Conservation (phyloP, 148 eudicot genomes). For the Suaeda aralocaspica region DNA sequence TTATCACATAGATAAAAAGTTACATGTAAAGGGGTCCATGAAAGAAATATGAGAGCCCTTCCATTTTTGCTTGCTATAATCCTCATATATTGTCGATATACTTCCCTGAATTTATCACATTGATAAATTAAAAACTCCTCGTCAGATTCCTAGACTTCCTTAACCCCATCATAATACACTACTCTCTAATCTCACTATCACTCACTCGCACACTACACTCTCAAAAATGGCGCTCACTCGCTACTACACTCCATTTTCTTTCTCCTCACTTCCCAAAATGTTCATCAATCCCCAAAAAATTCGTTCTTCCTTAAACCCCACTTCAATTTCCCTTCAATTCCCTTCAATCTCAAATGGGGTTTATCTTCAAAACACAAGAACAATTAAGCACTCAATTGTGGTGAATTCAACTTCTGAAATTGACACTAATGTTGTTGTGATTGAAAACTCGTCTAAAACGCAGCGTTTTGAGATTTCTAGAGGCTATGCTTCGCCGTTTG, state of each 20-base stretch:
- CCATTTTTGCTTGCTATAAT: no score
- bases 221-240: constrained; percentile 37
- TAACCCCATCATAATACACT: not conserved
- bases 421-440: constrained; percentile 35
- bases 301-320: not conserved
- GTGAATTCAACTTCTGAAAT: constrained; percentile 36
- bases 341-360: constrained; percentile 22
- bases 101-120: no score
- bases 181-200: not conserved
- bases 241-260: constrained; percentile 25
- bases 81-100: no score
- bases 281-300: constrained; percentile 12
- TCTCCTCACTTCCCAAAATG: constrained; percentile 14
- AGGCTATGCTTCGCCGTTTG: constrained; percentile 73
- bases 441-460: constrained; percentile 34
- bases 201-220: not conserved
- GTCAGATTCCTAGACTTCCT: no score
- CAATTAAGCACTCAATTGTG: constrained; percentile 19
- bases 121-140: no score
- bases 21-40: no score
- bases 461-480: constrained; percentile 48
- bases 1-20: no score
- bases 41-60: no score
- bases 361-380: constrained; percentile 10
- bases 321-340: not conserved